Evolutionary conservation across 805 yeast genomes (phyloP).

Genomic region (Sugiyamaella americana): DNA sequence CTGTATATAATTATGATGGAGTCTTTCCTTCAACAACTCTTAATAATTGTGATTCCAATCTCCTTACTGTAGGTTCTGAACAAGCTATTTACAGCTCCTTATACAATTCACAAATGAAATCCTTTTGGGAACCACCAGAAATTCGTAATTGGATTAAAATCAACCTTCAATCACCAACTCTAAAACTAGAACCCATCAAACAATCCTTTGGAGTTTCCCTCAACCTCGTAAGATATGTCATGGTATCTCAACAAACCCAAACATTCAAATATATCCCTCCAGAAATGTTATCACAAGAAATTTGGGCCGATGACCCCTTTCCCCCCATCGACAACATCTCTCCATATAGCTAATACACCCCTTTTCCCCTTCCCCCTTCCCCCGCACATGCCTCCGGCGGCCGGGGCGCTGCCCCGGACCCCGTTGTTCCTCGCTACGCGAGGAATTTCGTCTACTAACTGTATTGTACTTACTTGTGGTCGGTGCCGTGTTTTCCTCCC

Average conservation of each 20-base stretch:
- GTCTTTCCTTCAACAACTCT: not conserved
- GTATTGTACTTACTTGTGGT: no score
- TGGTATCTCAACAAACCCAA: conserved; percentile 23
- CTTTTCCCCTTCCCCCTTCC: no score
- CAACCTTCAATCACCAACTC: conserved; percentile 8
- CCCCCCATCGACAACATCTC: conserved; percentile 23
- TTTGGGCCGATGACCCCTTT: conserved; percentile 23
- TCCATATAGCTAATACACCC: no score
- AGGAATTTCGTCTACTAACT: no score
- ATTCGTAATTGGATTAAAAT: conserved; percentile 16
- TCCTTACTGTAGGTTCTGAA: conserved; percentile 1
- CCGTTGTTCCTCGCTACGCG: no score
- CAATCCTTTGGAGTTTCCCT: conserved; percentile 12
- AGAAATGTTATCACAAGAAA: conserved; percentile 15
- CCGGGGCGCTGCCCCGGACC: no score
- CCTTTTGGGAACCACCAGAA: conserved; percentile 20
- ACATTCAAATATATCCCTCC: conserved; percentile 19
- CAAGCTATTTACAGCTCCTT: conserved; percentile 20
- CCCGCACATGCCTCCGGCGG: no score
- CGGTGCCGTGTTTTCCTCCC: no score
- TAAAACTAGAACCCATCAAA: conserved; percentile 4
- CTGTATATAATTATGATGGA: conserved; percentile 6
- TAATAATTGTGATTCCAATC: not conserved
- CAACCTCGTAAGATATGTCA: conserved; percentile 23
- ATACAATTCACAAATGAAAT: conserved; percentile 20